These are phyloP conservation scores for Hypoxylon trugodes DNA, from an alignment of 495 filamentous ascomycete species.

Conservation along the genomic window DNA sequence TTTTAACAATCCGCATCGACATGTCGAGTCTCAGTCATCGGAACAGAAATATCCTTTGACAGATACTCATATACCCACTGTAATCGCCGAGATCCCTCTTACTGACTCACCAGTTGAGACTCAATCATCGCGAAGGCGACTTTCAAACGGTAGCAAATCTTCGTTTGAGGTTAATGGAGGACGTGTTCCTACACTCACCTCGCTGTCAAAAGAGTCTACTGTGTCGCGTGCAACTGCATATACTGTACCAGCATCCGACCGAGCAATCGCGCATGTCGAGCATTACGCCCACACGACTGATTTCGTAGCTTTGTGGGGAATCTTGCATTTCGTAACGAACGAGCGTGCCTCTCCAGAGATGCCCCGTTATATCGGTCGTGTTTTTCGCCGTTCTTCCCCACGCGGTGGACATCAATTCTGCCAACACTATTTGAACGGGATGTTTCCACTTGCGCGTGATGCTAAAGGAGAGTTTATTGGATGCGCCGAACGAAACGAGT, in stretches of 20 bases:
- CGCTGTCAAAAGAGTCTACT: slow-evolving; percentile 12
- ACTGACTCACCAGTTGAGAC: slow-evolving; percentile 37
- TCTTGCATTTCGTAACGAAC: slow-evolving; percentile 70
- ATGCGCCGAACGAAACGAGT: slow-evolving; percentile 56
- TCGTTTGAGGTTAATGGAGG: slow-evolving; percentile 17
- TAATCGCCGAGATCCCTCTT: slow-evolving; percentile 30
- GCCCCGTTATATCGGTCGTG: slow-evolving; percentile 75
- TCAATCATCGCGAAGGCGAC: slow-evolving; percentile 17
- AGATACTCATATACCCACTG: slow-evolving; percentile 15
- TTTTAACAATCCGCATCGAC: slow-evolving; percentile 80
- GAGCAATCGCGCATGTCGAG: slow-evolving; percentile 77
- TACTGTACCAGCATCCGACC: slow-evolving; percentile 37
- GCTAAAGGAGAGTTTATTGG: slow-evolving; percentile 42
- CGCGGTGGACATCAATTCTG: slow-evolving; percentile 76
- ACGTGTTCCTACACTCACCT: slow-evolving; percentile 10
- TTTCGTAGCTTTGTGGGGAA: slow-evolving; percentile 78
- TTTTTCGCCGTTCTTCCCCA: slow-evolving; percentile 70
- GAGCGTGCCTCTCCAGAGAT: slow-evolving; percentile 44
- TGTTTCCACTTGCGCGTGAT: slow-evolving; percentile 69
- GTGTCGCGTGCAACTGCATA: slow-evolving; percentile 15
- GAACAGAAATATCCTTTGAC: slow-evolving; percentile 33
- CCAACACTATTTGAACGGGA: slow-evolving; percentile 82
- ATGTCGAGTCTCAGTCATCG: slow-evolving; percentile 42
- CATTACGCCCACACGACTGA: slow-evolving; percentile 84
- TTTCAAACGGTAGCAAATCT: slow-evolving; percentile 22